Conservation (phyloP, 148 eudicot species). For the Camellia granthamiana region DNA sequence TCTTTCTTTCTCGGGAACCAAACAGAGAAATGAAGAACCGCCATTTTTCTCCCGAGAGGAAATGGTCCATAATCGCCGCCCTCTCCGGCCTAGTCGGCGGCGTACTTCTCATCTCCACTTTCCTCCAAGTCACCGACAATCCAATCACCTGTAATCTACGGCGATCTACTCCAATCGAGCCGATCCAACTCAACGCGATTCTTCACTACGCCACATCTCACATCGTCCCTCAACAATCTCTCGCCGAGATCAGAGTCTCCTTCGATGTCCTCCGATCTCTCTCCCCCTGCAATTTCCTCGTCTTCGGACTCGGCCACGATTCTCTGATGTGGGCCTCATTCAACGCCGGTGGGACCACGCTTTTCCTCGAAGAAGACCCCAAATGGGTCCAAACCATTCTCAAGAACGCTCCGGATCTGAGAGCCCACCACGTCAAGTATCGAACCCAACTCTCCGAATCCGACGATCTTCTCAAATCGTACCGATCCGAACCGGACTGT, state of each 20-base stretch:
- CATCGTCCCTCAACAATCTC: slow-evolving; percentile 37
- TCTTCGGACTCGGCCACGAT: slow-evolving; percentile 57
- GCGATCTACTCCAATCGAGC: too few species aligned
- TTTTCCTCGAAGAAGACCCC: slow-evolving; percentile 51
- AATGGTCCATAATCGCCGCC: not conserved
- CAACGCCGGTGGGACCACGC: slow-evolving; percentile 38
- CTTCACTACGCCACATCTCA: slow-evolving; percentile 47
- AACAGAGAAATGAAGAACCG: not conserved
- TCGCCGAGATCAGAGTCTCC: slow-evolving; percentile 33
- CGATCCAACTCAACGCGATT: slow-evolving; percentile 20
- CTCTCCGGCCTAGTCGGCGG: too few species aligned
- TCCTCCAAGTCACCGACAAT: too few species aligned
- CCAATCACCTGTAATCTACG: too few species aligned
- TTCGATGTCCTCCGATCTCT: slow-evolving; percentile 26
- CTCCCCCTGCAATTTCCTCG: slow-evolving; percentile 45
- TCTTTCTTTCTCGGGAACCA: not conserved
- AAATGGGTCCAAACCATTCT: slow-evolving; percentile 38
- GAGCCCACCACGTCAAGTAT: slow-evolving; percentile 36
- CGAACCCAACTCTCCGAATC: slow-evolving; percentile 38
- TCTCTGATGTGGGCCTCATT: slow-evolving; percentile 50
- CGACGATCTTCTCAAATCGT: slow-evolving; percentile 24
- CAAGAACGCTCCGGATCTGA: slow-evolving; percentile 25
- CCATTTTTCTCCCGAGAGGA: not conserved
- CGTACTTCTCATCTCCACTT: too few species aligned
- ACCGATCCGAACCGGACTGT: slow-evolving; percentile 12